phyloP scores from a whole-genome alignment of 2,329 filamentous ascomycete genomes.

The Phyllosticta paracitricarpa region DNA sequence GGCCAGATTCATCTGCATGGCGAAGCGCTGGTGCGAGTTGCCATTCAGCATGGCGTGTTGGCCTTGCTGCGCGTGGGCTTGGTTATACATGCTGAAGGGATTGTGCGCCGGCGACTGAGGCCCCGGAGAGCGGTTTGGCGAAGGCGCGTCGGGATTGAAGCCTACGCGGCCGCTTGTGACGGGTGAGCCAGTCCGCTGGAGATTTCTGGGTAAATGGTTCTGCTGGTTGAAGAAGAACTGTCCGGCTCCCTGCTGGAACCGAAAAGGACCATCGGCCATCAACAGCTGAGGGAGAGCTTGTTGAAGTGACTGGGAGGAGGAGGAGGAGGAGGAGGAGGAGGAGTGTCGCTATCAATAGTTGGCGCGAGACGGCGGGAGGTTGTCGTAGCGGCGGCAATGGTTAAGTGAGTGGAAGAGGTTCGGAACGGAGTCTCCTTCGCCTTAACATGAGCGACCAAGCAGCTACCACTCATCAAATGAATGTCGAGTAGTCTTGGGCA shows the following conservation, averaged over 20 bases:
- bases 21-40: constrained; percentile 48
- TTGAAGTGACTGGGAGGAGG: constrained; percentile 2
- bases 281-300: constrained; percentile 32
- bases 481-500: not conserved
- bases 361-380: constrained; percentile 13
- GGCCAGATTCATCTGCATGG: constrained; percentile 50
- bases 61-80: constrained; percentile 54
- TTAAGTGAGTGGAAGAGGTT: constrained; percentile 35
- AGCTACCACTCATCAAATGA: constrained; percentile 11
- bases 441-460: constrained; percentile 32
- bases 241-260: constrained; percentile 52
- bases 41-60: constrained; percentile 71
- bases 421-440: constrained; percentile 38
- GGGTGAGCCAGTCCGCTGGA: constrained; percentile 39
- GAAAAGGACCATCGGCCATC: constrained; percentile 60
- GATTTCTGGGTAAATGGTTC: constrained; percentile 32
- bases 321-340: constrained; percentile 4
- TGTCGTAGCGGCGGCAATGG: constrained; percentile 12
- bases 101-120: constrained; percentile 38
- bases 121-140: constrained; percentile 48
- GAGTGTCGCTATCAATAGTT: constrained; percentile 9
- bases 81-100: constrained; percentile 59
- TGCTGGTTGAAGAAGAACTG: constrained; percentile 48
- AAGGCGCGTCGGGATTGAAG: constrained; percentile 42
- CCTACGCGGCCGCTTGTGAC: constrained; percentile 33